A percentile compares a stretch with the other conserved stretches of the same genome.
Evolutionary conservation across 352 stramenopile species (phyloP).

Genomic region (Pythium oligandrum): DNA sequence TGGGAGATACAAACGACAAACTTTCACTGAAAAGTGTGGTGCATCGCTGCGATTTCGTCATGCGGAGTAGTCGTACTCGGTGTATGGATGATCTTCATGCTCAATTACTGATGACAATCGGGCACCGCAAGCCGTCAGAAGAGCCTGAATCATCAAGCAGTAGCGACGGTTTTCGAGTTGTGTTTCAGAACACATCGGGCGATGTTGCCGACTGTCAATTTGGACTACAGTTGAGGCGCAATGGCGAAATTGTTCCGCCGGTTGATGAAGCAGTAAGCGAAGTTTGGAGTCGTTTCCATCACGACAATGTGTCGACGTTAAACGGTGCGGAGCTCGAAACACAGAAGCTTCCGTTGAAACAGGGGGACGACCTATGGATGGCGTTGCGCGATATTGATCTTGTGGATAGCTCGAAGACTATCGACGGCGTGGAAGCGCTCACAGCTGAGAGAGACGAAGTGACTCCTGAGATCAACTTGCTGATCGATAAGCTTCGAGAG

Average conservation of each 20-base stretch:
- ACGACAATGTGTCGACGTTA: slow-evolving; percentile 50
- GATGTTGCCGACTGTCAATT: slow-evolving; percentile 11
- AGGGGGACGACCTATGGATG: slow-evolving; percentile 43
- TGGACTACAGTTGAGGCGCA: slow-evolving; percentile 4
- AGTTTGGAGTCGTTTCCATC: slow-evolving; percentile 56
- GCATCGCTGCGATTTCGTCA: slow-evolving; percentile 80
- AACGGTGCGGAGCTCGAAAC: slow-evolving; percentile 36
- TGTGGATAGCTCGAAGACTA: too few relatives aligned
- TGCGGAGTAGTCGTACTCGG: slow-evolving; percentile 58
- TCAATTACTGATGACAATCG: slow-evolving; percentile 43
- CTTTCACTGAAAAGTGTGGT: slow-evolving; percentile 45
- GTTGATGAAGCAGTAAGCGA: slow-evolving; percentile 1
- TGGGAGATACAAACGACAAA: slow-evolving; percentile 19
- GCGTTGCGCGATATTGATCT: slow-evolving; percentile 35
- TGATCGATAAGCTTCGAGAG: slow-evolving; percentile 73
- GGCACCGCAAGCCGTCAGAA: slow-evolving; percentile 12
- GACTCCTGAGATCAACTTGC: slow-evolving; percentile 68
- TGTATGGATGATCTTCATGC: slow-evolving; percentile 52
- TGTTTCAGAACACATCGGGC: slow-evolving; percentile 18
- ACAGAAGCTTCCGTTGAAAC: slow-evolving; percentile 30
- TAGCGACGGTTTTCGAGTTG: slow-evolving; percentile 2
- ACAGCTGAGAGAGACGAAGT: slow-evolving; percentile 39
- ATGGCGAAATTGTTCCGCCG: neutral
- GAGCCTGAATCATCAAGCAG: neutral
- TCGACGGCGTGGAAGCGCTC: too few relatives aligned